Evolutionary conservation across 768 basidiomycete genomes (phyloP).

Genomic region (Strobilomyces confusus): DNA sequence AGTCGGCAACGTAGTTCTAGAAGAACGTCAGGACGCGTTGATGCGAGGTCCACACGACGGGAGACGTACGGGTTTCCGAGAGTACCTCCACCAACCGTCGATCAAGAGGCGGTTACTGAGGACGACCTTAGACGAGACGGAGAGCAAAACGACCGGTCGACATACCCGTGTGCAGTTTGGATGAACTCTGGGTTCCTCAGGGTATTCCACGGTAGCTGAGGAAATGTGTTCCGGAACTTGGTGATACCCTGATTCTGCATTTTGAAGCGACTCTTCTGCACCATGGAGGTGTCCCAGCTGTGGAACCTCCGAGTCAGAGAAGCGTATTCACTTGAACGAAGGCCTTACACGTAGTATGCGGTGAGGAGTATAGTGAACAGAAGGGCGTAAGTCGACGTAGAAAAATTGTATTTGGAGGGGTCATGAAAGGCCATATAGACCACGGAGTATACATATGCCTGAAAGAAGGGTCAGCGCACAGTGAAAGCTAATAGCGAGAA

Average conservation of each 20-base stretch:
- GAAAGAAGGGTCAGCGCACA: background rate
- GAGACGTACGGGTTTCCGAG: constrained; percentile 79
- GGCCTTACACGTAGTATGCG: constrained; percentile 78
- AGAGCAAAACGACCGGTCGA: background rate
- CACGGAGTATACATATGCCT: constrained; percentile 97
- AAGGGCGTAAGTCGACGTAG: constrained; percentile 65
- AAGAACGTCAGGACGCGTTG: background rate
- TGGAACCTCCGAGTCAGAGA: background rate
- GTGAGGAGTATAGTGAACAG: constrained; percentile 74
- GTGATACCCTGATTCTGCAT: constrained; percentile 92
- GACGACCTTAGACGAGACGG: constrained; percentile 8
- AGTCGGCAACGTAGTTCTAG: constrained; percentile 93
- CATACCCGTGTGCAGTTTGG: constrained; percentile 89
- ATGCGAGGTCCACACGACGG: background rate
- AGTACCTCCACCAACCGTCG: constrained; percentile 91
- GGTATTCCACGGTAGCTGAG: constrained; percentile 80
- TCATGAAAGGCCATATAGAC: constrained; percentile 97
- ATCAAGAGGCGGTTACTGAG: constrained; percentile 82
- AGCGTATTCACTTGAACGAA: background rate
- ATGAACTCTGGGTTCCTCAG: constrained; percentile 87
- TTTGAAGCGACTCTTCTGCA: constrained; percentile 96
- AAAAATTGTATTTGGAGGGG: constrained; percentile 82
- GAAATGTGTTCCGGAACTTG: constrained; percentile 87
- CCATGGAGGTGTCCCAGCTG: constrained; percentile 93
- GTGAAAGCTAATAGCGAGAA: constrained; percentile 1